phyloP scores from a whole-genome alignment of 352 stramenopile species.

The Phytophthora sp. region DNA sequence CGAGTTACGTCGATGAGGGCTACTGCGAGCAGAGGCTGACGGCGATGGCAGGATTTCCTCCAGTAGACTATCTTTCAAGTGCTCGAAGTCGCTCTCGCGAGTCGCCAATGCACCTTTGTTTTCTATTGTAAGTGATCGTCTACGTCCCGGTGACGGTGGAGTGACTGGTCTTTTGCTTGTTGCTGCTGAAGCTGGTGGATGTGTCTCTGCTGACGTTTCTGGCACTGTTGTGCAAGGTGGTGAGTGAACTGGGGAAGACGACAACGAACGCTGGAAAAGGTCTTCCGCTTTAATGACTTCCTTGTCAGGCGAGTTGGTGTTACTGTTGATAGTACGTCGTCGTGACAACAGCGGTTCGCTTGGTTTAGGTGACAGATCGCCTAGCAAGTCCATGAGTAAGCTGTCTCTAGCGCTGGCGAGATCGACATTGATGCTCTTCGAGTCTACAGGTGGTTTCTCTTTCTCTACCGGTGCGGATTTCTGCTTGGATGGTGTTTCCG shows the following conservation, averaged over 20 bases:
- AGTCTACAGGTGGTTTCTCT: not conserved
- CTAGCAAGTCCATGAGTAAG: conserved; percentile 60
- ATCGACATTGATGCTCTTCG: conserved; percentile 8
- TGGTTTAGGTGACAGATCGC: conserved; percentile 43
- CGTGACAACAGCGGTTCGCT: conserved; percentile 6
- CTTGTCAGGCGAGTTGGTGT: conserved; percentile 32
- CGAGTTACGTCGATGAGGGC: conserved; percentile 42
- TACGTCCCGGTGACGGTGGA: conserved; percentile 37
- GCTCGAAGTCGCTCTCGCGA: conserved; percentile 68
- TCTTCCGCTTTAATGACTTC: conserved; percentile 15
- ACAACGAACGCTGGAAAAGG: conserved; percentile 14
- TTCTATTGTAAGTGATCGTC: conserved; percentile 50
- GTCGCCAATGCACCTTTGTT: conserved; percentile 47
- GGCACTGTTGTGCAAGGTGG: conserved; percentile 12
- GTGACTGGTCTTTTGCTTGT: not conserved
- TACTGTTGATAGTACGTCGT: conserved; percentile 15
- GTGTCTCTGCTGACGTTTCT: conserved; percentile 12
- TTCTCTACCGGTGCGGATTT: conserved; percentile 5
- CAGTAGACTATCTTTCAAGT: conserved; percentile 70
- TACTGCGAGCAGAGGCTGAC: conserved; percentile 23
- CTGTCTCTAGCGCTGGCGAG: conserved; percentile 53
- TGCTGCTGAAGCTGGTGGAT: not conserved
- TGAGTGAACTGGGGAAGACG: conserved; percentile 14
- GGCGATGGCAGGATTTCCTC: conserved; percentile 59
- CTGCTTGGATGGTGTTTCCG: conserved; percentile 8